Evolutionary conservation across 2,329 filamentous ascomycete species (phyloP), one percentile per base, ranked within the genome.

Genomic region (Verticillium dahliae): DNA sequence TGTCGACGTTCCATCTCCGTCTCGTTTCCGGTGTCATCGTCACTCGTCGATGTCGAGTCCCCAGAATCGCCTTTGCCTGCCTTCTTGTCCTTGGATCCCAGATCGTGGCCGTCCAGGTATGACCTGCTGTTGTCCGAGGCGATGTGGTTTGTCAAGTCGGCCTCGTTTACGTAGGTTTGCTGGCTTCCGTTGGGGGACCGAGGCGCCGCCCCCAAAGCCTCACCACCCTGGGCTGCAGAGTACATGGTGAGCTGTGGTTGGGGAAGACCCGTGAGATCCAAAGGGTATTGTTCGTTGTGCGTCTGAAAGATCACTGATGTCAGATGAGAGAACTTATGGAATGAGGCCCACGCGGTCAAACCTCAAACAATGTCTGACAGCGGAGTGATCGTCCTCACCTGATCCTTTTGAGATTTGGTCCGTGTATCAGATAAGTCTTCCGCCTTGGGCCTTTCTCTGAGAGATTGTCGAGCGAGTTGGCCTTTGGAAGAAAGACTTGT

Each of bases 1-100:
- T 63, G 63, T 4, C 66, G 65, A 27, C 62, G 62, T 7, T 67
- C 63, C 33, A 67, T 31, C 58, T 65, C 63, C 11, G 58, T 61
- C 38, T 64, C 64, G 55, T 65, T 61, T 14, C 61, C 59, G 18
- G 61, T 62, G 4, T 62, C 58, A 7, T 59, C 62, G 1, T 59
- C 54, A 14, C 27, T 34, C n/a, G 60, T 60, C 4, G 61, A 63
- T 3, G 63, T 45, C 7, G 60, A 61, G 15, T 65, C 57, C 10
- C 57, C 57, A 31, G 37, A 57, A 15, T 56, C 18, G 18, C n/a
- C 41, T 9, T 39, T 62, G 18, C 58, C 15, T 2, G 50, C 14
- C n/a, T 50, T 56, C 57, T 18, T 3, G 11, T 27, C 39, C 39
- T 60, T 13, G 57, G 33, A 15, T 27, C 33, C 2, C 31, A 57